Evolutionary conservation across 257 asterid species (phyloP).

Genomic region (Dorcoceras hygrometricum): DNA sequence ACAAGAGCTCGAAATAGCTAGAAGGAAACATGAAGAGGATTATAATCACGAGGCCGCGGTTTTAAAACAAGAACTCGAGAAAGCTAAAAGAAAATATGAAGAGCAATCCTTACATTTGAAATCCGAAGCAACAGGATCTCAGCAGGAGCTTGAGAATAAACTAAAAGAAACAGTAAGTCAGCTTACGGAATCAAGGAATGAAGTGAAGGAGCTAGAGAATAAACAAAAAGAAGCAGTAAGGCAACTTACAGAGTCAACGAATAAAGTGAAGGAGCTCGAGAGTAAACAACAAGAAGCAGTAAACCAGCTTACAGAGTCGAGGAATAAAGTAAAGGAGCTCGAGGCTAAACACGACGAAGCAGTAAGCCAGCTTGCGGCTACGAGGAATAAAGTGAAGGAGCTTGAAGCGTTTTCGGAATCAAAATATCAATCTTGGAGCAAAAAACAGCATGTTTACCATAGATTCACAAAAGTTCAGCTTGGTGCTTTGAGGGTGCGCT

Average conservation of each 20-base stretch:
- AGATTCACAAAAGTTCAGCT: conserved; percentile 78
- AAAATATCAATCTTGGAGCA: conserved; percentile 51
- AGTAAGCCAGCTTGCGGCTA: conserved; percentile 33
- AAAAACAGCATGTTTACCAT: conserved; percentile 57
- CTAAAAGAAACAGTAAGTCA: conserved; percentile 26
- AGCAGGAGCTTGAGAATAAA: conserved; percentile 47
- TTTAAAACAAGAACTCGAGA: conserved; percentile 40
- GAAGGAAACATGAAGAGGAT: conserved; percentile 23
- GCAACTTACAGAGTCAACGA: conserved; percentile 40
- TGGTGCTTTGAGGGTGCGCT: conserved; percentile 74
- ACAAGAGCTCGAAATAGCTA: conserved; percentile 29
- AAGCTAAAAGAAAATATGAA: conserved; percentile 33
- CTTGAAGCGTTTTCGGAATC: conserved; percentile 53
- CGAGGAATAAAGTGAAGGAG: conserved; percentile 44
- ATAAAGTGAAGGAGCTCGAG: conserved; percentile 48
- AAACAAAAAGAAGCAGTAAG: conserved; percentile 27
- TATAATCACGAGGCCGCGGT: neutral
- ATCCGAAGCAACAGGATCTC: conserved; percentile 39
- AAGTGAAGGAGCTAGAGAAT: conserved; percentile 48
- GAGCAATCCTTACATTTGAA: conserved; percentile 34
- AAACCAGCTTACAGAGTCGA: conserved; percentile 33
- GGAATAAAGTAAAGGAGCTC: conserved; percentile 36
- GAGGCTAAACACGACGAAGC: neutral
- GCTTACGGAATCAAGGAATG: conserved; percentile 39
- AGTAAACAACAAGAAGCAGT: conserved; percentile 45